phyloP scores from a whole-genome alignment of 2,329 filamentous ascomycete genomes.

The Neofusicoccum umdonicola region DNA sequence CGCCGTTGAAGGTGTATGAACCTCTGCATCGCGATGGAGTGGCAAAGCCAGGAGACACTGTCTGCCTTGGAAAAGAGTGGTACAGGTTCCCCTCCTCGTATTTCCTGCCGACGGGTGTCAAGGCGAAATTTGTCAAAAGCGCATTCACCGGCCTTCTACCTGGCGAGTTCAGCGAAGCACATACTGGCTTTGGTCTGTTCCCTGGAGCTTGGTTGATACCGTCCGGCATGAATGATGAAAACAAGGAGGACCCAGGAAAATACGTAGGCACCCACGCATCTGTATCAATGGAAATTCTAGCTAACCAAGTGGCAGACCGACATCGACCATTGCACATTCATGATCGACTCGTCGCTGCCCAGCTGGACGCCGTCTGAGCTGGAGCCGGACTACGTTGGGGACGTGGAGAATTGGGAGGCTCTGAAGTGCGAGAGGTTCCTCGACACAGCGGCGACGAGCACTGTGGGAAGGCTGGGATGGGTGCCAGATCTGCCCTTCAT shows the following conservation, averaged over 20 bases:
- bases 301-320: constrained; percentile 53
- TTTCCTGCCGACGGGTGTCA: constrained; percentile 79
- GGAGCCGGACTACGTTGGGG: constrained; percentile 78
- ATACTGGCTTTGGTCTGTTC: constrained; percentile 67
- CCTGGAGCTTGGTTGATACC: constrained; percentile 82
- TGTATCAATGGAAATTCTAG: not conserved
- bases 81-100: constrained; percentile 95
- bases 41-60: constrained; percentile 61
- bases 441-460: constrained; percentile 70
- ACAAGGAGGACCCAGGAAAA: constrained; percentile 82
- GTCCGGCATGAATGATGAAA: constrained; percentile 85
- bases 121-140: constrained; percentile 84
- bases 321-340: constrained; percentile 70
- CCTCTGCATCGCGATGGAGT: constrained; percentile 60
- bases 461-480: constrained; percentile 77
- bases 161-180: constrained; percentile 80
- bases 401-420: constrained; percentile 73
- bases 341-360: constrained; percentile 84
- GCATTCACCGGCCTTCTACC: constrained; percentile 87
- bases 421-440: constrained; percentile 76
- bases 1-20: constrained; percentile 70
- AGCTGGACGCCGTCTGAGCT: constrained; percentile 57
- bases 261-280: constrained; percentile 58
- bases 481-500: constrained; percentile 69
- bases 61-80: constrained; percentile 97